Evolutionary conservation across 106 monocot genomes (phyloP), one percentile per base, ranked within the genome.

Genomic region (Dioscorea dumetorum): DNA sequence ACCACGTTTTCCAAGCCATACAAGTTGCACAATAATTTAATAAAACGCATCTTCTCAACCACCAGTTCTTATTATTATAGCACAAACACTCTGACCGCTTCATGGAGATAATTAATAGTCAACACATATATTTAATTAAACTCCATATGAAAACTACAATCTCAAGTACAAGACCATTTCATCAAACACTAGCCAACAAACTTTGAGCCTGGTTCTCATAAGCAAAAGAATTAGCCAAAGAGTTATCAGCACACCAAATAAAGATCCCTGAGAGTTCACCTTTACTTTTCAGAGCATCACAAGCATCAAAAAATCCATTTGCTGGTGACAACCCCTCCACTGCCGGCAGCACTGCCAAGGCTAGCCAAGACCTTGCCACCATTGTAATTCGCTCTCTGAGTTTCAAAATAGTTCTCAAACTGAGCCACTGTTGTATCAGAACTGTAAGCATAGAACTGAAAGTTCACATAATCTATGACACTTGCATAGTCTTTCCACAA

Each of bases 381-480:
- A 13, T 66, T 22, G 54, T 78, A 83, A 21, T 78, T 83, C 11
- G 70, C 48, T 7, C 49, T 67, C 63, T 78, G 82, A 13, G 23
- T 10, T 18, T 74, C 60, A 69, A 51, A 83, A 49, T 70, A 62
- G 32, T 22, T 57, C 34, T 78, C 10, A n/a, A 70, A 83, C 53
- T 83, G 70, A 12, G 58, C 9, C 53, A 33, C 78, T 8, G 82
- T 78, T n/a, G 82, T 83, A 24, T 23, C 57, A 1, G 23, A 11
- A 54, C 24, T 64, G 18, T 83, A 83, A 0, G 74, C 78, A 33
- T 83, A 83, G 67, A 83, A 83, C 62, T 83, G 82, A 67, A 78
- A 83, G 66, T 83, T 83, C 5, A 82, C 66, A 33, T 74, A 83
- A 62, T 78, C 74, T 35, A 83, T 78, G 6, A 71, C 23, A 31